A percentile compares a stretch with the other conserved stretches of the same genome.
Conservation (phyloP, 768 basidiomycete species). For the Tylopilus rubrobrunneus region DNA sequence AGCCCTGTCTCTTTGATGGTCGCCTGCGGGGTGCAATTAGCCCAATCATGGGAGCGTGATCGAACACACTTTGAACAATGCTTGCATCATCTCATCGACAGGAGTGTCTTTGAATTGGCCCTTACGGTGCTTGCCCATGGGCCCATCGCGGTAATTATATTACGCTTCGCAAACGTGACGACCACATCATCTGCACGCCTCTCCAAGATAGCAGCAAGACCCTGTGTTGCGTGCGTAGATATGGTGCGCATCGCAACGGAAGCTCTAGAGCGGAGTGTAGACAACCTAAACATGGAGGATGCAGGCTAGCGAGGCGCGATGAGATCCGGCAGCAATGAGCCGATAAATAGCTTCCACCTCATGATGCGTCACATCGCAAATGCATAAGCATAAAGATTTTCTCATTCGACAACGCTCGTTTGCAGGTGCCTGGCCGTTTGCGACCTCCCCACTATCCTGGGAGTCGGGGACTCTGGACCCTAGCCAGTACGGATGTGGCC, state of each 20-base stretch:
- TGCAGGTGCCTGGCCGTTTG: too few species aligned
- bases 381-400: too few species aligned
- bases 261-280: constrained; percentile 12
- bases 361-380: background rate
- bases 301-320: background rate
- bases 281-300: constrained; percentile 20
- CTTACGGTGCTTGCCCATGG: constrained; percentile 64
- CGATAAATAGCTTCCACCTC: background rate
- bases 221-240: constrained; percentile 35
- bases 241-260: constrained; percentile 8
- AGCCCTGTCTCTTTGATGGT: constrained; percentile 62
- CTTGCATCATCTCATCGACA: constrained; percentile 82
- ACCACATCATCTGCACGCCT: constrained; percentile 84
- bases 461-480: too few species aligned
- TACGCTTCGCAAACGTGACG: constrained; percentile 84
- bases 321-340: constrained; percentile 1
- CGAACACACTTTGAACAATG: constrained; percentile 67
- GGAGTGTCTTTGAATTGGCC: constrained; percentile 87
- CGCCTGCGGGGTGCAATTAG: constrained; percentile 40
- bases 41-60: background rate
- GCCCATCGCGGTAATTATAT: too few species aligned
- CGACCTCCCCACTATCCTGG: too few species aligned
- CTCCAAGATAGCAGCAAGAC: constrained; percentile 53
- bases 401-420: too few species aligned
- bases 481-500: too few species aligned